Base-by-base conservation (phyloP, 495 filamentous ascomycete genomes). In the Penicillium argentinense region DNA sequence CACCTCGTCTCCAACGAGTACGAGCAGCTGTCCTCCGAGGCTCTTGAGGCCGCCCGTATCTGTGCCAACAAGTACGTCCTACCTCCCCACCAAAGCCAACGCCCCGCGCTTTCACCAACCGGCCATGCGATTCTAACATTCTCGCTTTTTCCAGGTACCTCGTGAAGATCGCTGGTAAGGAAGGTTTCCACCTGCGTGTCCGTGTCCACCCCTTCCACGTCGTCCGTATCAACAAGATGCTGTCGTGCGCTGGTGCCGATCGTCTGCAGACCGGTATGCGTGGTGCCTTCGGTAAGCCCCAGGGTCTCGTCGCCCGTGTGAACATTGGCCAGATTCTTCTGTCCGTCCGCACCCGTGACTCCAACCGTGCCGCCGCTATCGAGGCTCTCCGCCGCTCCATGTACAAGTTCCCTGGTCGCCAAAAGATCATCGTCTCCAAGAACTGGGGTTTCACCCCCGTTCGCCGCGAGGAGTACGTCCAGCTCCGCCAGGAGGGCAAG, bases 191-290 rank as follows among this genome's bases (percentile, higher is more conserved):
- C 76, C 78, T 98, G 63, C 91, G 93, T 62, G 86, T 98, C 71
- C 92, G 93, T 71, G 92, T 89, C 63, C 93, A 97, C 83, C 93
- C 93, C 52, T 96, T 88, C 90, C 93, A 98, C 79, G 92, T 97
- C 75, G 83, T 97, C 80, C 93, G 93, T 75, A 98, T 98, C 89
- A 98, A 98, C 88, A 98, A 98, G 83, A 97, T 98, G 93, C 88
- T 98, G 86, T 97, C 92, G 55, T 97, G 93, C 73, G 93, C 93
- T 63, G 93, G 93, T 77, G 93, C 93, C 84, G 93, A 98, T 97
- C 85, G 93, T 82, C 84, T 98, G 66, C 93, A 98, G 75, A 97
- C 93, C 53, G 93, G 93, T 76, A 98, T 98, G 93, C 93, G 93
- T 85, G 93, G 93, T 83, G 93, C 93, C 55, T 98, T 88, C 83